These are phyloP conservation scores for Fusarium robinianum DNA, from an alignment of 2,329 filamentous ascomycete species.

Conservation along the genomic window DNA sequence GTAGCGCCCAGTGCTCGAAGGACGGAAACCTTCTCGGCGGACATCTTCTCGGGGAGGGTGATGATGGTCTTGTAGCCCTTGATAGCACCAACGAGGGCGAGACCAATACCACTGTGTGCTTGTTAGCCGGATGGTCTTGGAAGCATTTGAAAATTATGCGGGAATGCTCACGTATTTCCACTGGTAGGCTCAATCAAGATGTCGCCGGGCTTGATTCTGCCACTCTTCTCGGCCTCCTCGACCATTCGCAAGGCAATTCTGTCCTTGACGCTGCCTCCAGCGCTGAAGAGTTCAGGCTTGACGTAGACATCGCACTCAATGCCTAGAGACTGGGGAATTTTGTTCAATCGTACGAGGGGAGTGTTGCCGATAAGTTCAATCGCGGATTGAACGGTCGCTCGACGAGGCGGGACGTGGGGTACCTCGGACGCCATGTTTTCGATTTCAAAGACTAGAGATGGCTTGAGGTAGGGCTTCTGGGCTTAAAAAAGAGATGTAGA, in stretches of 20 bases:
- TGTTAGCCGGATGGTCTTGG: constrained; percentile 38
- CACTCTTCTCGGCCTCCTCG: constrained; percentile 87
- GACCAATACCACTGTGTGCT: constrained; percentile 72
- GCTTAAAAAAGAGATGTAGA: background rate
- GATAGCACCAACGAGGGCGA: constrained; percentile 90
- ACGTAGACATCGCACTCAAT: constrained; percentile 89
- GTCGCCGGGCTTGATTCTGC: constrained; percentile 95
- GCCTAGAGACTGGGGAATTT: constrained; percentile 86
- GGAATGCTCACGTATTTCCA: constrained; percentile 73
- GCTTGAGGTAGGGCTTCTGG: no score
- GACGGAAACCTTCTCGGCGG: constrained; percentile 94
- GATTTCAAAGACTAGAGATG: no score
- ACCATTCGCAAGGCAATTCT: constrained; percentile 97
- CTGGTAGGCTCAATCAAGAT: constrained; percentile 97
- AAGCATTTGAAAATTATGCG: constrained; percentile 23
- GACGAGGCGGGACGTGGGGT: constrained; percentile 40
- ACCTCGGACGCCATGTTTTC: constrained; percentile 35
- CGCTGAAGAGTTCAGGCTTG: constrained; percentile 93
- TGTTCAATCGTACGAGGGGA: constrained; percentile 92
- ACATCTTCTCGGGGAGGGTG: constrained; percentile 99
- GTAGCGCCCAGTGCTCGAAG: constrained; percentile 92
- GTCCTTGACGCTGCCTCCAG: constrained; percentile 92
- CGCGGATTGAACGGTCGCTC: constrained; percentile 61
- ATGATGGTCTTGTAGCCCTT: constrained; percentile 99
- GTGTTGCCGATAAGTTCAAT: constrained; percentile 93